A percentile compares a stretch with the other conserved stretches of the same genome.
Evolutionary conservation across 2,329 filamentous ascomycete species (phyloP).

Genomic region (Clarireedia paspali): DNA sequence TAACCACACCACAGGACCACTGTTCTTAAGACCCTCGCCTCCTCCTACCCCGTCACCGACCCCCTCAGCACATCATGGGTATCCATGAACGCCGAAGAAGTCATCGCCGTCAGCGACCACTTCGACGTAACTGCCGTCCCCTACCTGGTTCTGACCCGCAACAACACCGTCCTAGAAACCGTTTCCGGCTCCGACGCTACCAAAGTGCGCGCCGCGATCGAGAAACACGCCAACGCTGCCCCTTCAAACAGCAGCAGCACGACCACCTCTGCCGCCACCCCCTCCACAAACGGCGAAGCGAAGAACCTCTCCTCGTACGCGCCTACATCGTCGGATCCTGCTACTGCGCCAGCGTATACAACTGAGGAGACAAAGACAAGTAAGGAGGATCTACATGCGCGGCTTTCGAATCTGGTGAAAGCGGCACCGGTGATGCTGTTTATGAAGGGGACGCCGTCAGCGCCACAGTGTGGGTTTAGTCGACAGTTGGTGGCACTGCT

Average conservation of each 20-base stretch:
- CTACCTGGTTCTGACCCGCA: slow-evolving; percentile 76
- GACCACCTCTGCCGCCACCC: slow-evolving; percentile 15
- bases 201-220: slow-evolving; percentile 78
- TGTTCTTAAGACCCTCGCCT: slow-evolving; percentile 77
- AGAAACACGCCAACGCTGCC: slow-evolving; percentile 47
- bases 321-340: slow-evolving; percentile 12
- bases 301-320: slow-evolving; percentile 29
- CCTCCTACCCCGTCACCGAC: slow-evolving; percentile 42
- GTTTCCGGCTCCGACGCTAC: slow-evolving; percentile 85
- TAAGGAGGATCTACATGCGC: slow-evolving; percentile 79
- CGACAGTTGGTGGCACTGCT: slow-evolving; percentile 79
- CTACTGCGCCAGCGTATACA: slow-evolving; percentile 24
- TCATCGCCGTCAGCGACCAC: slow-evolving; percentile 81
- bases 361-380: slow-evolving; percentile 45
- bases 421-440: slow-evolving; percentile 97
- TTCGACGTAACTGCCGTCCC: slow-evolving; percentile 95
- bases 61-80: slow-evolving; percentile 72
- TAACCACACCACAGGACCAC: slow-evolving; percentile 61
- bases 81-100: slow-evolving; percentile 87
- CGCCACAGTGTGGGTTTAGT: slow-evolving; percentile 88
- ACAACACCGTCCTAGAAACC: slow-evolving; percentile 69
- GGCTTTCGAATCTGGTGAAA: slow-evolving; percentile 79
- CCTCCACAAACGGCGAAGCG: slow-evolving; percentile 32
- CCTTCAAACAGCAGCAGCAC: background rate
- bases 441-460: slow-evolving; percentile 91